Conservation (phyloP, 2,329 filamentous ascomycete genomes). For the Dothistroma septosporum region DNA sequence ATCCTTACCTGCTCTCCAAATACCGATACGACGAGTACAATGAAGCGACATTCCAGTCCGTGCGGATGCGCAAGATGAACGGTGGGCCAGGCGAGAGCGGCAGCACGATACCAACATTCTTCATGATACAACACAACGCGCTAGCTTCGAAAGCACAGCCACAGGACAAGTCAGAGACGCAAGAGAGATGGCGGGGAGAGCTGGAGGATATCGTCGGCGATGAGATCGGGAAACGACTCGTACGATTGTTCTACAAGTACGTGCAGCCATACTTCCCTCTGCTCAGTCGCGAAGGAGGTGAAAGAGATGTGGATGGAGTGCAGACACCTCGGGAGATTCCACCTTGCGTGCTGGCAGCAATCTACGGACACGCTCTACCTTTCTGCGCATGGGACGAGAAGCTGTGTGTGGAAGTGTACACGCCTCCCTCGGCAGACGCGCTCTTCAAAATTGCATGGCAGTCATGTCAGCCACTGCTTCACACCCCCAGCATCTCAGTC, state of each 20-base stretch:
- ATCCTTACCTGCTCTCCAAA: constrained; percentile 33
- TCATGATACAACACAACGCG: constrained; percentile 36
- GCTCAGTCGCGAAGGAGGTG: constrained; percentile 36
- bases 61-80: constrained; percentile 33
- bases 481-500: constrained; percentile 32
- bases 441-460: constrained; percentile 34
- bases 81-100: constrained; percentile 21
- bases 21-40: constrained; percentile 35
- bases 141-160: constrained; percentile 36
- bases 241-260: constrained; percentile 41
- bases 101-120: constrained; percentile 31
- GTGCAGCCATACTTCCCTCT: constrained; percentile 46
- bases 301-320: constrained; percentile 29
- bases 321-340: constrained; percentile 35
- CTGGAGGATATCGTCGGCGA: constrained; percentile 32
- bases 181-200: constrained; percentile 30
- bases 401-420: constrained; percentile 35
- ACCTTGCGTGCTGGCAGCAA: constrained; percentile 39
- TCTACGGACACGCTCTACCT: constrained; percentile 44
- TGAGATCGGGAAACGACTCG: constrained; percentile 36
- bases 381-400: constrained; percentile 44
- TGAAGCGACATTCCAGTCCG: constrained; percentile 31
- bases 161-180: constrained; percentile 23
- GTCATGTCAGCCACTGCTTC: constrained; percentile 28
- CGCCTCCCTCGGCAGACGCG: constrained; percentile 32